Evolutionary conservation across 108 stramenopile genomes (phyloP).

Genomic region (Pseudonitzschia pungens): DNA sequence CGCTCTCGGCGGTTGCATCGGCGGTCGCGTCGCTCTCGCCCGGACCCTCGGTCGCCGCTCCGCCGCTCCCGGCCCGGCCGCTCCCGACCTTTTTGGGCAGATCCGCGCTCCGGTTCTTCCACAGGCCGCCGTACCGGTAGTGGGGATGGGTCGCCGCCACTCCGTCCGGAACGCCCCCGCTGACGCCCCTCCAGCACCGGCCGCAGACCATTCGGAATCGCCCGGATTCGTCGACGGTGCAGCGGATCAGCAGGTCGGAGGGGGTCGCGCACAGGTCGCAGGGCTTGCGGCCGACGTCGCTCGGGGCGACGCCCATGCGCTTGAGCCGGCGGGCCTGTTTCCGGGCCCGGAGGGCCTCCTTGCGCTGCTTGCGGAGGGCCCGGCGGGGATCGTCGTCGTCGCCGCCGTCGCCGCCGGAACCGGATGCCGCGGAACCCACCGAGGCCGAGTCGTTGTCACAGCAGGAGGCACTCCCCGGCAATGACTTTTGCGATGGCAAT

Average conservation of each 20-base stretch:
- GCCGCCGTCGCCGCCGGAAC: neutral
- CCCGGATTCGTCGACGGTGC: constrained; percentile 51
- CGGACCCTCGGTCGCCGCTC: neutral
- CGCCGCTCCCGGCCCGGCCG: neutral
- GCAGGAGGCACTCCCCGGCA: neutral
- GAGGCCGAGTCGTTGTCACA: neutral
- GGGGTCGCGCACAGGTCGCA: constrained; percentile 63
- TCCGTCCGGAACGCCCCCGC: constrained; percentile 86
- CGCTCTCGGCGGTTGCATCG: neutral
- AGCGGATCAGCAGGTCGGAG: constrained; percentile 69
- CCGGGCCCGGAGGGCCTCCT: constrained; percentile 61
- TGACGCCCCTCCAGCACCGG: constrained; percentile 76
- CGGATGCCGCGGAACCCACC: neutral
- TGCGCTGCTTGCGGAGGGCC: constrained; percentile 43
- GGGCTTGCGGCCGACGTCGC: constrained; percentile 60
- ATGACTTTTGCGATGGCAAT: too few relatives aligned
- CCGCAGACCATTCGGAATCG: constrained; percentile 86
- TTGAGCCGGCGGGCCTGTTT: constrained; percentile 70
- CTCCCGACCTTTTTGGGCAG: neutral
- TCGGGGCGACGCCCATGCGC: constrained; percentile 58
- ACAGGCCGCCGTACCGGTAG: constrained; percentile 84
- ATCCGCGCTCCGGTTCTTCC: constrained; percentile 70
- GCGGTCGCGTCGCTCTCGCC: neutral
- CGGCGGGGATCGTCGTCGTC: neutral
- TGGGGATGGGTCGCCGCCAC: constrained; percentile 74